phyloP scores from a whole-genome alignment of 495 filamentous ascomycete species.

The Tuber microsphaerosporum region DNA sequence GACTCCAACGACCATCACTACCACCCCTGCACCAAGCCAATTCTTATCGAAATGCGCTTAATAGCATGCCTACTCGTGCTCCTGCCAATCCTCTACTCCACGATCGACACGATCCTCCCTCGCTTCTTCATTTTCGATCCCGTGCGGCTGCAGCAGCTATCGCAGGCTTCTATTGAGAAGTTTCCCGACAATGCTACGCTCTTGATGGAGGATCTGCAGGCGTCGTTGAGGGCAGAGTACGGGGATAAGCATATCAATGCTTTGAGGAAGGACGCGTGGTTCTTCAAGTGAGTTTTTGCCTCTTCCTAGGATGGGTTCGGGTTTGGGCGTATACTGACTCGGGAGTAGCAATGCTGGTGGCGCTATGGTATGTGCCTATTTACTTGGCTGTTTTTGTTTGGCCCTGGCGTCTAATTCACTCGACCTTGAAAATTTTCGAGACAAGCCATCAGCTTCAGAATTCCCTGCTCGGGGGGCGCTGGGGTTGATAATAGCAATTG shows the following conservation, averaged over 20 bases:
- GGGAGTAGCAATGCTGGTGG: slow-evolving; percentile 62
- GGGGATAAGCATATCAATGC: slow-evolving; percentile 51
- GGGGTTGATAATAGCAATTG: not conserved
- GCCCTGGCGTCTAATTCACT: not conserved
- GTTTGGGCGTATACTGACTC: slow-evolving; percentile 25
- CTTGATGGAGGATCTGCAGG: slow-evolving; percentile 48
- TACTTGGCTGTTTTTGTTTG: not conserved
- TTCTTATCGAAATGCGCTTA: not conserved
- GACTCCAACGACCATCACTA: not conserved
- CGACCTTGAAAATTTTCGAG: not conserved
- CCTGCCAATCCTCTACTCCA: slow-evolving; percentile 55
- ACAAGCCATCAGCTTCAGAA: not conserved
- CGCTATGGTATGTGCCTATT: slow-evolving; percentile 52
- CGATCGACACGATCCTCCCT: slow-evolving; percentile 61
- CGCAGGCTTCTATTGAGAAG: slow-evolving; percentile 55
- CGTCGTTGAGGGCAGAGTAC: slow-evolving; percentile 46
- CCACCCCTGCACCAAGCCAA: not conserved
- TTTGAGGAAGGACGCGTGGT: slow-evolving; percentile 54
- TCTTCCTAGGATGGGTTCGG: not conserved
- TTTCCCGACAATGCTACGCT: slow-evolving; percentile 64
- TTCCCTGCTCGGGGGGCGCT: not conserved
- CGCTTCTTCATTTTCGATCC: slow-evolving; percentile 71
- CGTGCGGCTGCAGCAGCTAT: slow-evolving; percentile 60
- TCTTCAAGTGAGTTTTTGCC: slow-evolving; percentile 52
- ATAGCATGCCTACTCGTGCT: slow-evolving; percentile 48